A percentile compares a stretch with the other conserved stretches of the same genome.
Evolutionary conservation across 2,329 filamentous ascomycete species (phyloP).

Genomic region (Epichloe glyceriae): DNA sequence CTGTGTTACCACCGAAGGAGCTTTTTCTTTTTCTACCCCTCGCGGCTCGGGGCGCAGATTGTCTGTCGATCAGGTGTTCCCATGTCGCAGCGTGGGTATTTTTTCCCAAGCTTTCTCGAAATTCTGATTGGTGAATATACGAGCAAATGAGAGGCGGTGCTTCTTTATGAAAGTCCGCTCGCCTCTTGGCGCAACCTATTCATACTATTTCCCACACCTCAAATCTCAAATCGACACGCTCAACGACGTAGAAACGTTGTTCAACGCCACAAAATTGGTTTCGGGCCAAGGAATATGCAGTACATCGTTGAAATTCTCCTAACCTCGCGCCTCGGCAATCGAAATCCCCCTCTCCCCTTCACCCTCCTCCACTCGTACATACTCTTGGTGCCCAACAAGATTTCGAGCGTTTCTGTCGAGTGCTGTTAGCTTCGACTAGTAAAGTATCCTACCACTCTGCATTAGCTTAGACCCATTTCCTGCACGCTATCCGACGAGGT

Average conservation of each 20-base stretch:
- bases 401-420: background rate
- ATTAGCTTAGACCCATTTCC: background rate
- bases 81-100: background rate
- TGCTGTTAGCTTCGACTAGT: background rate
- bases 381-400: conserved; percentile 2
- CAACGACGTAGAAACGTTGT: background rate
- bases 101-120: too few species aligned
- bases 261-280: background rate
- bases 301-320: background rate
- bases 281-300: background rate
- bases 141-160: too few species aligned
- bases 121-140: too few species aligned
- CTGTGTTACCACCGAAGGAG: background rate
- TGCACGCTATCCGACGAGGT: background rate
- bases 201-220: too few species aligned
- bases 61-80: background rate
- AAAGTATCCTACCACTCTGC: background rate
- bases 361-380: background rate
- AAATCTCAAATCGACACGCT: background rate
- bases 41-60: background rate
- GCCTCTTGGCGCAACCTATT: too few species aligned
- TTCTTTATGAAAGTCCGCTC: too few species aligned
- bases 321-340: background rate
- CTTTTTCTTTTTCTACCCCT: background rate
- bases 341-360: background rate